Evolutionary conservation across 805 yeast species (phyloP).

Genomic region (Candida railenensis): DNA sequence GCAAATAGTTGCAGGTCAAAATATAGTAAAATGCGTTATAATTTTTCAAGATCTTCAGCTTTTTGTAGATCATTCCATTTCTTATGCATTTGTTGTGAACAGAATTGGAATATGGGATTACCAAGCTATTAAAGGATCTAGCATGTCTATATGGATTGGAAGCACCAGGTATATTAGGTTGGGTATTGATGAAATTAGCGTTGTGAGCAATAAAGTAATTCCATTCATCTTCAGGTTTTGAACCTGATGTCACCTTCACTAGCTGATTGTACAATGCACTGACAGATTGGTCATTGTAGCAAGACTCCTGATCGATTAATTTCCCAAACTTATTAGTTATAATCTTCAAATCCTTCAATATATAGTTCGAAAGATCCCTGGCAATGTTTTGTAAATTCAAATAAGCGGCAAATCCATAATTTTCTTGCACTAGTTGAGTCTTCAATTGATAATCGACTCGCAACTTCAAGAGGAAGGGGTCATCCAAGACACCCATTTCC

Average conservation of each 20-base stretch:
- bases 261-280: slow-evolving; percentile 5
- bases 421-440: slow-evolving; percentile 40
- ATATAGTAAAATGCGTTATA: slow-evolving; percentile 37
- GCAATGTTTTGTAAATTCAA: slow-evolving; percentile 42
- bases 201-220: slow-evolving; percentile 35
- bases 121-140: slow-evolving; percentile 47
- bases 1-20: slow-evolving; percentile 42
- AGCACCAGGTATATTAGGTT: slow-evolving; percentile 47
- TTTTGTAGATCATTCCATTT: slow-evolving; percentile 40
- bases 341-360: slow-evolving; percentile 34
- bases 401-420: slow-evolving; percentile 41
- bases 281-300: slow-evolving; percentile 19
- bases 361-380: slow-evolving; percentile 34
- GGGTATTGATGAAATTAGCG: slow-evolving; percentile 57
- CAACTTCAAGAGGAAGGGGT: slow-evolving; percentile 42
- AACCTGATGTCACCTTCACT: neutral
- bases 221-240: slow-evolving; percentile 31
- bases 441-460: slow-evolving; percentile 40
- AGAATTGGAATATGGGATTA: slow-evolving; percentile 33
- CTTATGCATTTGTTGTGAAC: slow-evolving; percentile 41
- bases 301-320: slow-evolving; percentile 20
- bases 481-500: slow-evolving; percentile 29
- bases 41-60: slow-evolving; percentile 39
- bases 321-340: slow-evolving; percentile 34
- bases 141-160: slow-evolving; percentile 22